Evolutionary conservation across 1,284 basidiomycete genomes (phyloP).

Genomic region (Leccinum pseudoinsigne): DNA sequence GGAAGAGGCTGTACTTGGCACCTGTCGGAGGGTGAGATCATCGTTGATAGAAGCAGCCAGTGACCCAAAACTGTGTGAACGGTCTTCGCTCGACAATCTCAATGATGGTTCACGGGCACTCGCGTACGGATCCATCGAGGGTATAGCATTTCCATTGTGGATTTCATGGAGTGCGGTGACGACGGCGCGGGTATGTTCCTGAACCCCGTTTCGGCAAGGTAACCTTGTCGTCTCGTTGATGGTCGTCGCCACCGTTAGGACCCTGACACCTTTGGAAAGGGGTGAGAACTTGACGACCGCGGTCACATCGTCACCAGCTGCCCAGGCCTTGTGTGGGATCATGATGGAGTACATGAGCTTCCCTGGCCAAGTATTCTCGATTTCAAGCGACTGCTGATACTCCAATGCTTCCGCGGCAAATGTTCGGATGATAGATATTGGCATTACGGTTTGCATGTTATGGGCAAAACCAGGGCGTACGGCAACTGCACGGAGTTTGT

Average conservation of each 20-base stretch:
- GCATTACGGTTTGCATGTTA: slow-evolving; percentile 65
- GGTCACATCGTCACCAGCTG: slow-evolving; percentile 81
- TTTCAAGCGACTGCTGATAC: slow-evolving; percentile 93
- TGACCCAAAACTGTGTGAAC: slow-evolving; percentile 19
- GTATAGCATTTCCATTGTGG: slow-evolving; percentile 57
- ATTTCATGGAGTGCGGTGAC: slow-evolving; percentile 72
- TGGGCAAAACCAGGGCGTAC: slow-evolving; percentile 72
- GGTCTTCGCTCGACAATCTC: slow-evolving; percentile 17
- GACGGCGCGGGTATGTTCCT: slow-evolving; percentile 66
- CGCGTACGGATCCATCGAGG: slow-evolving; percentile 40
- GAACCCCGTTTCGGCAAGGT: slow-evolving; percentile 44
- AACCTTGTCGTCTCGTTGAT: slow-evolving; percentile 77
- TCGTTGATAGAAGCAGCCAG: slow-evolving; percentile 7
- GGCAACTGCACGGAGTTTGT: slow-evolving; percentile 86
- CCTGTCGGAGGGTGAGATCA: slow-evolving; percentile 20
- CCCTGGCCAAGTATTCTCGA: slow-evolving; percentile 95
- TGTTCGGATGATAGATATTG: slow-evolving; percentile 71
- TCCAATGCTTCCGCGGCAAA: slow-evolving; percentile 85
- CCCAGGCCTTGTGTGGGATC: slow-evolving; percentile 89
- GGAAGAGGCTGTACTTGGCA: slow-evolving; percentile 17
- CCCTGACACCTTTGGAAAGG: slow-evolving; percentile 78
- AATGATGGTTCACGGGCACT: slow-evolving; percentile 32
- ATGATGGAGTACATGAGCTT: slow-evolving; percentile 92
- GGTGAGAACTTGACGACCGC: slow-evolving; percentile 88
- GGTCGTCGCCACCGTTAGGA: slow-evolving; percentile 66